Conservation (phyloP, 305 asterid genomes). For the Fraxinus greggii region DNA sequence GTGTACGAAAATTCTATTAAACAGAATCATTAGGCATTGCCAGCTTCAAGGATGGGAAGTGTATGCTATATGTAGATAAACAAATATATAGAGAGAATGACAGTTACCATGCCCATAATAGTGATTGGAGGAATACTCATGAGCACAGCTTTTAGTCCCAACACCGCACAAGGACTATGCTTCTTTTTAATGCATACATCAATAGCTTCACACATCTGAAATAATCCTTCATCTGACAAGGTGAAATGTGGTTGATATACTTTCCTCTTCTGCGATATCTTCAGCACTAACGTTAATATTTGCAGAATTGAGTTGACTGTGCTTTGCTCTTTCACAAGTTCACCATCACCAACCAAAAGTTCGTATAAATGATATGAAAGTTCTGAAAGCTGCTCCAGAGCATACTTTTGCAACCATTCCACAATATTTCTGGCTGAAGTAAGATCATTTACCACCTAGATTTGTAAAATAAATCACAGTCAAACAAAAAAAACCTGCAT, state of each 20-base stretch:
- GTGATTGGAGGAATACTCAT: slow-evolving; percentile 72
- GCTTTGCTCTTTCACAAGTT: slow-evolving; percentile 39
- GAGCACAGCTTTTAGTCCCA: slow-evolving; percentile 76
- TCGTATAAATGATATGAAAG: slow-evolving; percentile 60
- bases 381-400: slow-evolving; percentile 85
- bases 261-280: slow-evolving; percentile 77
- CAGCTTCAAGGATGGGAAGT: neutral
- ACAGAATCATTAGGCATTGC: neutral
- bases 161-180: slow-evolving; percentile 39
- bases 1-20: neutral
- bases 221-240: slow-evolving; percentile 56
- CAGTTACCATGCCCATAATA: slow-evolving; percentile 57
- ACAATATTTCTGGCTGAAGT: slow-evolving; percentile 49
- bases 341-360: slow-evolving; percentile 50
- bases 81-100: slow-evolving; percentile 16
- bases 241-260: slow-evolving; percentile 82
- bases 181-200: slow-evolving; percentile 44
- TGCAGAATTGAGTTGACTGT: slow-evolving; percentile 50
- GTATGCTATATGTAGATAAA: neutral
- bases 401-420: slow-evolving; percentile 75
- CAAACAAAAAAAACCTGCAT: slow-evolving; percentile 7
- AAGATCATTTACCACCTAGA: slow-evolving; percentile 56
- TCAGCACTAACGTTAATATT: slow-evolving; percentile 51
- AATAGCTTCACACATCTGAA: slow-evolving; percentile 54
- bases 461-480: slow-evolving; percentile 8